A percentile compares a stretch with the other conserved stretches of the same genome.
phyloP scores from a whole-genome alignment of 2,329 filamentous ascomycete genomes.

The Stenocarpella maydis region DNA sequence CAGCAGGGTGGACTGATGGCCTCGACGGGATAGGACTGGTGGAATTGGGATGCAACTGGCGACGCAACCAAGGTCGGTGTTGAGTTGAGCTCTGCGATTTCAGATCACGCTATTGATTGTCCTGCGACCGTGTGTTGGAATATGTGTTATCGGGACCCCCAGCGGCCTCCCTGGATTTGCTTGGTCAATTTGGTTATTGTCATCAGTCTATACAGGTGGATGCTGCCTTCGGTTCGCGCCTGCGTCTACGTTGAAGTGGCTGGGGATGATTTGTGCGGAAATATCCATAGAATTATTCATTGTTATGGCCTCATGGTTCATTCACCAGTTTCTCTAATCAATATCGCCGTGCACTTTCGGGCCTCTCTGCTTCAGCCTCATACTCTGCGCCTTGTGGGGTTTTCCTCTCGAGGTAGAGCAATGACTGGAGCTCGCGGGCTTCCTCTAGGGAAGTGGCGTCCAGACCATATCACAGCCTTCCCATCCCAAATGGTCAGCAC shows the following conservation, averaged over 20 bases:
- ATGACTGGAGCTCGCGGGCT: neutral
- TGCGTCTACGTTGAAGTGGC: neutral
- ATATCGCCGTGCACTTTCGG: neutral
- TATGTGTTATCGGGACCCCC: neutral
- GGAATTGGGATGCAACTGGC: neutral
- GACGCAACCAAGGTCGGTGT: neutral
- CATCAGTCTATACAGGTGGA: no score
- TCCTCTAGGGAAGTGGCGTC: no score
- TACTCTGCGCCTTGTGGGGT: neutral
- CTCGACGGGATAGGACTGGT: no score
- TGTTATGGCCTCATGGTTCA: no score
- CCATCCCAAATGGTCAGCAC: neutral
- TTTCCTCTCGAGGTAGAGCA: neutral
- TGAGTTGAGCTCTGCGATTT: neutral
- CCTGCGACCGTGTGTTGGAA: neutral
- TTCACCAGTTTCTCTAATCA: no score
- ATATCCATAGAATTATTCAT: neutral
- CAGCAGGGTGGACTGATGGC: neutral
- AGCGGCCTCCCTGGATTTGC: neutral
- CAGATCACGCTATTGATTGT: neutral
- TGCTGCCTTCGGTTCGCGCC: neutral
- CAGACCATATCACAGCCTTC: neutral
- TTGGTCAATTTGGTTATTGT: neutral
- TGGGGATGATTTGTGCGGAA: neutral
- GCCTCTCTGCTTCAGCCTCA: neutral